Conservation (phyloP, 176 grass and related monocot species). For the Oryza brachyantha region DNA sequence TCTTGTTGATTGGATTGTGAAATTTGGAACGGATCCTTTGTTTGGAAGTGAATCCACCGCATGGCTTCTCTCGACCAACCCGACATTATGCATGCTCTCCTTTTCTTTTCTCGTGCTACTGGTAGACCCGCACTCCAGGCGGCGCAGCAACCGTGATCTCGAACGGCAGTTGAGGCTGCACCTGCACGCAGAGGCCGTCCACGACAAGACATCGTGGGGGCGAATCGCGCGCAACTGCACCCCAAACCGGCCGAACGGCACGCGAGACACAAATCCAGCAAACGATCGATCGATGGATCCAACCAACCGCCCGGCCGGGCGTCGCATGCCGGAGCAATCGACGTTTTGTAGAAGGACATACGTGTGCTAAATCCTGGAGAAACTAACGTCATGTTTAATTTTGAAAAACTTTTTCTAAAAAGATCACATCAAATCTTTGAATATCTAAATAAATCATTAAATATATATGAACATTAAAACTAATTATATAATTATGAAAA, state of each 20-base stretch:
- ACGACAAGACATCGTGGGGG: background rate
- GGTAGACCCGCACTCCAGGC: background rate
- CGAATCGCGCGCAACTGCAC: background rate
- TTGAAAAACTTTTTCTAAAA: too few species aligned
- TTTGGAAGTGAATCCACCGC: background rate
- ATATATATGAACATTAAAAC: too few species aligned
- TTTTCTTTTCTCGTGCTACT: background rate
- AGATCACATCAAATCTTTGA: too few species aligned
- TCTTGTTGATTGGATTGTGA: background rate
- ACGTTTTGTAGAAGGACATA: too few species aligned
- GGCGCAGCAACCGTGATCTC: background rate
- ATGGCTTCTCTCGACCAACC: background rate
- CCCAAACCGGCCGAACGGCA: background rate
- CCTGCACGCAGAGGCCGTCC: background rate
- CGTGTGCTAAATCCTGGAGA: too few species aligned
- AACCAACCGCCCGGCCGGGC: background rate
- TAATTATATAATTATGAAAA: too few species aligned
- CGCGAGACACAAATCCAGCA: background rate
- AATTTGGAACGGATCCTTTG: background rate
- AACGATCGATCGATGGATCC: too few species aligned
- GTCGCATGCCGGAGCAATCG: too few species aligned
- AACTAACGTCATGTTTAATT: too few species aligned
- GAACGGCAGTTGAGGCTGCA: background rate
- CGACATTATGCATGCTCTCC: background rate
- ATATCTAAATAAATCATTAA: too few species aligned